A percentile compares a stretch with the other conserved stretches of the same genome.
phyloP scores from a whole-genome alignment of 164 flowering plant species.

The Piper betle region DNA sequence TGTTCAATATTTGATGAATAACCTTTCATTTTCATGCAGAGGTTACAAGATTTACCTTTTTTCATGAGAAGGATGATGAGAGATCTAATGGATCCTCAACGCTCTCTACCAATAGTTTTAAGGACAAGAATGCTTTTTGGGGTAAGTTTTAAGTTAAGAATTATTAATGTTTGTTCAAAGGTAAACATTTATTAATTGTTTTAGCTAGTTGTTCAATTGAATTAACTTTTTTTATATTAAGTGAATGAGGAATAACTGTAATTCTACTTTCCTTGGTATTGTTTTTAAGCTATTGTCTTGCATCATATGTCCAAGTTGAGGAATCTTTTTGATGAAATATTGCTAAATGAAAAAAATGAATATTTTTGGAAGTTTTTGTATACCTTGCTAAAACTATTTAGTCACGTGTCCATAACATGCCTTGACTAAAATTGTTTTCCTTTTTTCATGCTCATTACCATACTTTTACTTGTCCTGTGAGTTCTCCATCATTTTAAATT shows the following conservation, averaged over 20 bases:
- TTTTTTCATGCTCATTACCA: background rate
- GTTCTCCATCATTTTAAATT: background rate
- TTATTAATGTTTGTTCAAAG: background rate
- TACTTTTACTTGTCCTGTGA: background rate
- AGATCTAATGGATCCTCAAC: constrained; percentile 68
- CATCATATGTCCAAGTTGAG: too few relatives aligned
- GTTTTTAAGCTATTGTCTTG: too few relatives aligned
- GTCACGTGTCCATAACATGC: background rate
- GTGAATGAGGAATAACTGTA: background rate
- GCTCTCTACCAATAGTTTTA: constrained; percentile 70
- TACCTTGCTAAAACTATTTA: background rate
- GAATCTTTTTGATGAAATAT: too few relatives aligned
- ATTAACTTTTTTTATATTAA: background rate
- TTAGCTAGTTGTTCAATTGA: background rate
- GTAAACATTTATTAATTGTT: too few relatives aligned
- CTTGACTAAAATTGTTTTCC: background rate
- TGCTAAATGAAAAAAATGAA: too few relatives aligned
- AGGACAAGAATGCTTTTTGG: constrained; percentile 64
- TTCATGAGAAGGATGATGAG: constrained; percentile 54
- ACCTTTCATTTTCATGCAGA: constrained; percentile 27
- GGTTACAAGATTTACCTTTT: constrained; percentile 83
- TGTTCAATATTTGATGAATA: too few relatives aligned
- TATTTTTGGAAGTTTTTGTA: background rate
- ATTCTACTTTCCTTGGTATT: too few relatives aligned
- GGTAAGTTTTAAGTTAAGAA: constrained; percentile 26